Conservation (phyloP, 148 eudicot genomes). For the Diospyros lotus region DNA sequence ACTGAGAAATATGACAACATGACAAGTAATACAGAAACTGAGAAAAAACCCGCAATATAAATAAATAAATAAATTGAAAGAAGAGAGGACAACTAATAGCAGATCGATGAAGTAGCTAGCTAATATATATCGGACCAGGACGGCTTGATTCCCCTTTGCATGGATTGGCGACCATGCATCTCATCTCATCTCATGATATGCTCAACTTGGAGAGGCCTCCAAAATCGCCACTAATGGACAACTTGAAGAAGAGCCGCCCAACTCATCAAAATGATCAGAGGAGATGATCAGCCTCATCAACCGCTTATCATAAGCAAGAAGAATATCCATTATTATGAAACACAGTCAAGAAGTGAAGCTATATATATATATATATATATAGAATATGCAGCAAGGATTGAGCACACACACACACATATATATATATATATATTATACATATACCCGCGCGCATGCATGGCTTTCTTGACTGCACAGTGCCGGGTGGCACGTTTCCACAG, state of each 20-base stretch:
- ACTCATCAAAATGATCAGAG: not conserved
- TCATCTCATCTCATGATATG: not conserved
- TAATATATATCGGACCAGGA: slow-evolving; percentile 9
- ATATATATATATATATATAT: not conserved
- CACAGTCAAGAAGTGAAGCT: not conserved
- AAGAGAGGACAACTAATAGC: too few relatives aligned
- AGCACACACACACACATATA: not conserved
- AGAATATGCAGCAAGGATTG: not conserved
- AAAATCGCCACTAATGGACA: not conserved
- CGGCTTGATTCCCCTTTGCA: slow-evolving; percentile 16
- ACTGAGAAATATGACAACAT: not conserved
- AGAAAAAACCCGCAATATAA: not conserved
- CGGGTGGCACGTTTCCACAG: slow-evolving; percentile 13
- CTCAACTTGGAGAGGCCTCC: not conserved
- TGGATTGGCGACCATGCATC: not conserved
- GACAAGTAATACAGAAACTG: not conserved
- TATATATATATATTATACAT: not conserved
- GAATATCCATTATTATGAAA: not conserved
- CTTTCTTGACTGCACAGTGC: slow-evolving; percentile 4
- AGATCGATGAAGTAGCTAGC: not conserved
- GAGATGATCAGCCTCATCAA: not conserved
- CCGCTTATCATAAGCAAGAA: not conserved
- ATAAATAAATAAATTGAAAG: too few relatives aligned
- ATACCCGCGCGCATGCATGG: slow-evolving; percentile 14
- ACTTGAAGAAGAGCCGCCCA: not conserved